phyloP scores from a whole-genome alignment of 495 filamentous ascomycete genomes.

The Penicillium cosmopolitanum region DNA sequence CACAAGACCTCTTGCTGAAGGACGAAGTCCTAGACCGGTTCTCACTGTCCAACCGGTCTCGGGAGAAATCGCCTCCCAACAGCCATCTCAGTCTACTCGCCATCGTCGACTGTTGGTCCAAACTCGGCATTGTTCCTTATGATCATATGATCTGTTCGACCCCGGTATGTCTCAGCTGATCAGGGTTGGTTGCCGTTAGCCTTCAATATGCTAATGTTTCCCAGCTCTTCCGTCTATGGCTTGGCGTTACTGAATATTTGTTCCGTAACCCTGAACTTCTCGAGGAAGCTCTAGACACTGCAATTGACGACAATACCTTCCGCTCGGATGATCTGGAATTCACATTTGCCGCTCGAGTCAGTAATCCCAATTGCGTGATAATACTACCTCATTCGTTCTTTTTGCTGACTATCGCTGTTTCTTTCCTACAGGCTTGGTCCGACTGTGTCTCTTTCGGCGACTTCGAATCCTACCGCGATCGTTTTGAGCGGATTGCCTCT shows the following conservation, averaged over 20 bases:
- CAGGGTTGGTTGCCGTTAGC: not conserved
- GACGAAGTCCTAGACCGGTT: constrained; percentile 89
- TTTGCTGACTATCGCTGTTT: not conserved
- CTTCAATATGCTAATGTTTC: constrained; percentile 18
- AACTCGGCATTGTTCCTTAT: constrained; percentile 89
- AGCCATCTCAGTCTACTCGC: constrained; percentile 91
- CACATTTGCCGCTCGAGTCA: constrained; percentile 86
- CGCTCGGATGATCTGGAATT: constrained; percentile 93
- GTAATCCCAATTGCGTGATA: constrained; percentile 19
- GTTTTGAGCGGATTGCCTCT: constrained; percentile 83
- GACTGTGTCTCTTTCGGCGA: constrained; percentile 89
- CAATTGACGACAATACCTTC: constrained; percentile 85
- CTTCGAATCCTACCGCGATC: constrained; percentile 85
- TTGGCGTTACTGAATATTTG: constrained; percentile 95
- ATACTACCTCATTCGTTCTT: not conserved
- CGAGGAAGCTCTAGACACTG: constrained; percentile 82
- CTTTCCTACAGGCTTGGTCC: constrained; percentile 72
- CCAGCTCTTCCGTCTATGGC: constrained; percentile 92
- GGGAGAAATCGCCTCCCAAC: constrained; percentile 72
- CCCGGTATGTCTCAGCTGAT: constrained; percentile 57
- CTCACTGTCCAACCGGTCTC: constrained; percentile 66
- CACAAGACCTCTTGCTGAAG: constrained; percentile 70
- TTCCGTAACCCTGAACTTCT: constrained; percentile 85
- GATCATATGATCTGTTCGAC: constrained; percentile 99
- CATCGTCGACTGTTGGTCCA: constrained; percentile 99